Conservation (phyloP, 2,329 filamentous ascomycete species). For the Colletotrichum sp. region DNA sequence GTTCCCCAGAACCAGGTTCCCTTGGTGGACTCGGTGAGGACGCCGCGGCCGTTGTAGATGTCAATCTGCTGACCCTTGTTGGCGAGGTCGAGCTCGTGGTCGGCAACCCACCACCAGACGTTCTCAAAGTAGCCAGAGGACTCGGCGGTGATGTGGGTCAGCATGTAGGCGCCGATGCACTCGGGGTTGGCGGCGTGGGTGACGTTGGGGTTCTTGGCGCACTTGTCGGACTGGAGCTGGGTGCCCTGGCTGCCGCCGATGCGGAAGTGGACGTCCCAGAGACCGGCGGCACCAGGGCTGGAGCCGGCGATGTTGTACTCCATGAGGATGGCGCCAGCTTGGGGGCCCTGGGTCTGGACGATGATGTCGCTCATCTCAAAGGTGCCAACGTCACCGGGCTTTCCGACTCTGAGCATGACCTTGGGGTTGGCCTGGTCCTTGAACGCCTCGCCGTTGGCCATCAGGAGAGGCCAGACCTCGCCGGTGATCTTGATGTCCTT, state of each 20-base stretch:
- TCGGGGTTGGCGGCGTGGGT: slow-evolving; percentile 65
- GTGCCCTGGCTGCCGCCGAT: slow-evolving; percentile 88
- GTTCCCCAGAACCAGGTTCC: slow-evolving; percentile 86
- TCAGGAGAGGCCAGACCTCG: slow-evolving; percentile 89
- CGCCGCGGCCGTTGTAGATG: slow-evolving; percentile 87
- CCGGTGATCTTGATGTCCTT: slow-evolving; percentile 87
- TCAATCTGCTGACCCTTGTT: slow-evolving; percentile 77
- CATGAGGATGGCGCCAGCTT: slow-evolving; percentile 87
- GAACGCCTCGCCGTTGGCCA: slow-evolving; percentile 81
- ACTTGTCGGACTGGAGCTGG: slow-evolving; percentile 78
- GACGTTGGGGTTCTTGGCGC: slow-evolving; percentile 74
- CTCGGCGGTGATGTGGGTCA: slow-evolving; percentile 67
- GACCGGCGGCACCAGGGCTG: slow-evolving; percentile 72
- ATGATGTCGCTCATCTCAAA: slow-evolving; percentile 91
- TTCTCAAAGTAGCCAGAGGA: slow-evolving; percentile 85
- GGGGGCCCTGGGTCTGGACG: slow-evolving; percentile 81
- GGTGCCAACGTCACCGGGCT: slow-evolving; percentile 75
- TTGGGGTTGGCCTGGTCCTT: slow-evolving; percentile 75
- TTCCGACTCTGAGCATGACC: slow-evolving; percentile 85
- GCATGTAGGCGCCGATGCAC: slow-evolving; percentile 77
- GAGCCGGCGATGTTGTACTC: slow-evolving; percentile 84
- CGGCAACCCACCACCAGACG: slow-evolving; percentile 87
- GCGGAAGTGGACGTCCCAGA: slow-evolving; percentile 97
- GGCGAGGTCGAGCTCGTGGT: slow-evolving; percentile 82
- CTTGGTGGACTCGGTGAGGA: slow-evolving; percentile 76